Evolutionary conservation across 371 early-diverging fungal genomes (phyloP).

Genomic region (Chytridiales sp.): DNA sequence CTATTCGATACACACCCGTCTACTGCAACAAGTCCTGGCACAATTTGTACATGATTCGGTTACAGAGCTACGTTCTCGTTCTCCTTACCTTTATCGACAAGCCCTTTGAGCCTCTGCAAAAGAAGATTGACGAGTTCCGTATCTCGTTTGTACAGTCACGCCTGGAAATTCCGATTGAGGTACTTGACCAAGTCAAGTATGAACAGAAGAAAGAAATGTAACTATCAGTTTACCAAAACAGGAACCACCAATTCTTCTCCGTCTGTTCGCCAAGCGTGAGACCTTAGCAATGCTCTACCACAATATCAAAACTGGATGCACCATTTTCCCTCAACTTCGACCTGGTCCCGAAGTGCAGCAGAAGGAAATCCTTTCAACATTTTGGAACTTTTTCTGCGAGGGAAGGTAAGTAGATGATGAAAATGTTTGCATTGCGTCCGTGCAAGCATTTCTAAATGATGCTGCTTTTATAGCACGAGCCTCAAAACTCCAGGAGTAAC

Average conservation of each 20-base stretch:
- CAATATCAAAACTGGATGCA: conserved; percentile 54
- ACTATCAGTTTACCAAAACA: conserved; percentile 10
- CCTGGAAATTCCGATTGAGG: conserved; percentile 51
- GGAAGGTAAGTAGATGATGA: conserved; percentile 34
- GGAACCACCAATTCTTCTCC: conserved; percentile 54
- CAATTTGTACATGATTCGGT: conserved; percentile 46
- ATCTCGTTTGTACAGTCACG: conserved; percentile 46
- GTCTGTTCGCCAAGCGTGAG: conserved; percentile 59
- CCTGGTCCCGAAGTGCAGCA: conserved; percentile 56
- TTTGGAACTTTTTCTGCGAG: conserved; percentile 50
- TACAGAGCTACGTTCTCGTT: conserved; percentile 48
- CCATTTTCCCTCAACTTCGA: conserved; percentile 54
- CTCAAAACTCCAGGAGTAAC: conserved; percentile 45
- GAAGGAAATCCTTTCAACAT: conserved; percentile 43
- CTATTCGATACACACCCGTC: conserved; percentile 49
- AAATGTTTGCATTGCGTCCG: too few relatives aligned
- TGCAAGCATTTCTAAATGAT: not conserved
- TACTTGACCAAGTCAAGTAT: conserved; percentile 1
- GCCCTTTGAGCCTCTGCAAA: conserved; percentile 36
- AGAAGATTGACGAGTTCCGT: conserved; percentile 44
- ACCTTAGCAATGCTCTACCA: conserved; percentile 55
- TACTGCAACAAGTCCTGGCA: conserved; percentile 48
- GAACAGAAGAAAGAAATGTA: not conserved
- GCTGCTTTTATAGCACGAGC: conserved; percentile 9
- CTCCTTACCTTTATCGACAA: conserved; percentile 49